Conservation (phyloP, 1,139 yeast species). For the Hanseniaspora gamundiae region DNA sequence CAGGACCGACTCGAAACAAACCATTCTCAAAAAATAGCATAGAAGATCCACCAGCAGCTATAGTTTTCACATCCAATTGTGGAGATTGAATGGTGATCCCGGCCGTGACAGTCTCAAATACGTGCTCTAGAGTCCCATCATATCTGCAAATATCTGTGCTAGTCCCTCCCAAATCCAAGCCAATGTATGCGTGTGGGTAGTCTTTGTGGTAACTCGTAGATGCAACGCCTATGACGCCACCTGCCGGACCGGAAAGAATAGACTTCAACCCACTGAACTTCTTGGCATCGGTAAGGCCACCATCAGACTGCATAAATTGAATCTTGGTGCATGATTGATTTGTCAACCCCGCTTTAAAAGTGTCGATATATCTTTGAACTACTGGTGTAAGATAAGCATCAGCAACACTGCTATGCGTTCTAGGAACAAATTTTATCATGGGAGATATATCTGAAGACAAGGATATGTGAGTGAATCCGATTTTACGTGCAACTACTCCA, state of each 20-base stretch:
- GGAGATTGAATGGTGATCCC: conserved; percentile 47
- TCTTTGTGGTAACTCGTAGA: conserved; percentile 32
- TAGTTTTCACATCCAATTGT: conserved; percentile 45
- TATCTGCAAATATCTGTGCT: conserved; percentile 46
- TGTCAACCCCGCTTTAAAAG: conserved; percentile 49
- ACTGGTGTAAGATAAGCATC: conserved; percentile 74
- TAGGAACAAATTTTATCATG: conserved; percentile 57
- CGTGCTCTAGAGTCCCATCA: conserved; percentile 38
- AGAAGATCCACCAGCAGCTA: conserved; percentile 55
- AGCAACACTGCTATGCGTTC: conserved; percentile 64
- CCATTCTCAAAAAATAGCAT: conserved; percentile 42
- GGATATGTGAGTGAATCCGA: conserved; percentile 54
- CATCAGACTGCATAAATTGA: conserved; percentile 52
- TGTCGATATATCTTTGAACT: conserved; percentile 45
- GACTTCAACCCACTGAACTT: conserved; percentile 42
- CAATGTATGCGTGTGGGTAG: conserved; percentile 35
- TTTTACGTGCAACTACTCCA: conserved; percentile 42
- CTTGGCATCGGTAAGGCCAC: conserved; percentile 40
- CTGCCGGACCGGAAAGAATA: conserved; percentile 50
- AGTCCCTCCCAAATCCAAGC: conserved; percentile 55
- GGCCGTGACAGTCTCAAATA: conserved; percentile 44
- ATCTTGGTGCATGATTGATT: conserved; percentile 32
- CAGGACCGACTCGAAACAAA: conserved; percentile 46
- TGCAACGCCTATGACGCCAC: conserved; percentile 49
- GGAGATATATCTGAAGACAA: conserved; percentile 58